Base-by-base conservation (phyloP, 139 green algal species). In the Chlorella sp. region DNA sequence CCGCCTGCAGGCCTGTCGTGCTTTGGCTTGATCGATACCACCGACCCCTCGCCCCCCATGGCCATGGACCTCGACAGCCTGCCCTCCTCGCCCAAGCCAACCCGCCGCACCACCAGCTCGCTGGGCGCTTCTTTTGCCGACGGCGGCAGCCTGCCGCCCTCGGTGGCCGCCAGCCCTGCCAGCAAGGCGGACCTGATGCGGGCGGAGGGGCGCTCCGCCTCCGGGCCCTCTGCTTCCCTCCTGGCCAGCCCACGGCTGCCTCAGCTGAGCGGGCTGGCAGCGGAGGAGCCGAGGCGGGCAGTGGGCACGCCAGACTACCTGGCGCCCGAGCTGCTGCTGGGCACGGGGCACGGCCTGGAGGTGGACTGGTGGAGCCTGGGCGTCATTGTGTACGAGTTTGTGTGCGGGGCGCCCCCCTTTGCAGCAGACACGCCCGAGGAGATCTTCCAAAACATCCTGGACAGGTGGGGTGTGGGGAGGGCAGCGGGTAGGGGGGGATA, bases 301-400 rank as follows among this genome's bases (percentile, higher is more conserved):
- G 92, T 98, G 68, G 97, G 97, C 86, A 99, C 97, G 16, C 97
- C 97, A 0, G 97, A 99, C 91, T 99, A 99, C 92, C 90, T 99
- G 68, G 97, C 97, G 0, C 97, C 97, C 1, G 97, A 99, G 95
- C 93, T 97, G 87, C 92, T 98, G 82, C 92, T 97, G 81, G 95
- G 95, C 69, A 95, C 90, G 34, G 87, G 91, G n/a, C 93, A 99
- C 78, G 96, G 94, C 9, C 94, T 93, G 34, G 96, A 97, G 85
- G 96, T 97, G 82, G 97, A 99, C 90, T 99, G 97, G 97, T 99
- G 97, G 97, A 94, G 93, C 64, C 90, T 98, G 57, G 97, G 97
- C 2, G 93, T 93, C 71, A 97, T 99, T 32, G 85, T 99, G 79
- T 99, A 96, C 87, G 97, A 99, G 91, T 96, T 98, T 76, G 90